Percentiles rank a stretch among this genome's conserved stretches.
Conservation (phyloP, 108 stramenopile species). For the Skeletonema costatum region DNA sequence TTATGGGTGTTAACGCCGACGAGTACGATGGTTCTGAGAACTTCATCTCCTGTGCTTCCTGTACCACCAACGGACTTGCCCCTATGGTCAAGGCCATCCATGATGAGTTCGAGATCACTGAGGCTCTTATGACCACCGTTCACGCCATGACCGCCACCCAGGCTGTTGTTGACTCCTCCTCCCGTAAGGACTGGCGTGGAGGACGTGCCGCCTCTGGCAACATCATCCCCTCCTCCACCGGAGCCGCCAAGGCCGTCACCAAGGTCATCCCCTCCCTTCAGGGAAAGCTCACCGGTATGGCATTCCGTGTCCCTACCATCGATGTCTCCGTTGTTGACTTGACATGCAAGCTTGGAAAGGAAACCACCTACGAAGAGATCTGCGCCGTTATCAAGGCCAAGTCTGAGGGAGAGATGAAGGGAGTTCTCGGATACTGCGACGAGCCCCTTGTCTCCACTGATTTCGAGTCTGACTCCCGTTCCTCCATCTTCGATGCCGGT, state of each 20-base stretch:
- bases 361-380: conserved; percentile 80
- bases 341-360: conserved; percentile 80
- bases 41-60: conserved; percentile 97
- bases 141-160: conserved; percentile 95
- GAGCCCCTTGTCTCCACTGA: conserved; percentile 94
- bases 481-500: conserved; percentile 88
- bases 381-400: conserved; percentile 85
- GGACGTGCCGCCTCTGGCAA: conserved; percentile 93
- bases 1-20: conserved; percentile 98
- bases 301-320: conserved; percentile 90
- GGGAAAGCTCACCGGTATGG: conserved; percentile 98
- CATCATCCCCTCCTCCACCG: conserved; percentile 93
- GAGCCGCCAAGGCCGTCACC: conserved; percentile 99
- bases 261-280: conserved; percentile 98
- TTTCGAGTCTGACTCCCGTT: conserved; percentile 90
- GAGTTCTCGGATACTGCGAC: conserved; percentile 98
- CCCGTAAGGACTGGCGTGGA: conserved; percentile 89
- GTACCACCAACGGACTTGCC: conserved; percentile 96
- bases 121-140: conserved; percentile 94
- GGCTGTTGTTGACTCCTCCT: conserved; percentile 84
- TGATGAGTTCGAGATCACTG: conserved; percentile 90
- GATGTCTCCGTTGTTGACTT: conserved; percentile 91
- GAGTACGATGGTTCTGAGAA: conserved; percentile 93
- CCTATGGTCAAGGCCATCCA: conserved; percentile 92
- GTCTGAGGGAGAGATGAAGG: conserved; percentile 92